Evolutionary conservation across 768 basidiomycete genomes (phyloP).

Genomic region (Cystofilobasidium capitatum): DNA sequence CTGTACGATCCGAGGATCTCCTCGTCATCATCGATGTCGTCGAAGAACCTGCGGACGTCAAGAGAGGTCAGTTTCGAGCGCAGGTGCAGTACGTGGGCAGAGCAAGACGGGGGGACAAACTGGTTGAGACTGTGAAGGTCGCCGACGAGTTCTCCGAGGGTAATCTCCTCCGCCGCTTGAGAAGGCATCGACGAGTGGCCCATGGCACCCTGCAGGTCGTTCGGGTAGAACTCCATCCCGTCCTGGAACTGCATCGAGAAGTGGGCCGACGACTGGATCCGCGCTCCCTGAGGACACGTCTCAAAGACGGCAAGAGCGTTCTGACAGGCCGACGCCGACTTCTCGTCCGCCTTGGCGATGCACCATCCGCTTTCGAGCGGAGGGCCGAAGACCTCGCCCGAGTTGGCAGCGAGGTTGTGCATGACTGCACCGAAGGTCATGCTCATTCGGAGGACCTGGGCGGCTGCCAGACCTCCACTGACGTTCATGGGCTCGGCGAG

Average conservation of each 20-base stretch:
- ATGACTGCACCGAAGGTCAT: slow-evolving; percentile 50
- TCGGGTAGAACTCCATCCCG: slow-evolving; percentile 33
- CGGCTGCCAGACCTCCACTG: slow-evolving; percentile 56
- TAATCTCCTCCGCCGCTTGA: slow-evolving; percentile 8
- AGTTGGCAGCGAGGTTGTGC: slow-evolving; percentile 44
- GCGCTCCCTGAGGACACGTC: slow-evolving; percentile 63
- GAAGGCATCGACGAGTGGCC: slow-evolving; percentile 11
- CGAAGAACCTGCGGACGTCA: slow-evolving; percentile 14
- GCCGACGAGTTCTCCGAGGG: slow-evolving; percentile 24
- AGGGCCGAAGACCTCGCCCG: slow-evolving; percentile 67
- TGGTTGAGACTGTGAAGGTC: slow-evolving; percentile 26
- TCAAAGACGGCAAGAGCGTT: slow-evolving; percentile 81
- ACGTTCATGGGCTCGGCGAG: slow-evolving; percentile 80
- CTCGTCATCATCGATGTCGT: slow-evolving; percentile 23
- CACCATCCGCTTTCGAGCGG: slow-evolving; percentile 81
- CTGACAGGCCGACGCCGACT: slow-evolving; percentile 55
- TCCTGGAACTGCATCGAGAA: slow-evolving; percentile 36
- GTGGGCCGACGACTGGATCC: slow-evolving; percentile 54
- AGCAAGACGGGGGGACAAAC: background rate
- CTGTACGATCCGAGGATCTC: slow-evolving; percentile 7
- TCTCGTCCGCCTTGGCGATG: slow-evolving; percentile 56
- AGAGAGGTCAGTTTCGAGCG: background rate
- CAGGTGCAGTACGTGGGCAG: background rate
- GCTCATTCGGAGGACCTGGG: slow-evolving; percentile 85
- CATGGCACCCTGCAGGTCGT: slow-evolving; percentile 19